Evolutionary conservation across 805 yeast species (phyloP).

Genomic region (Lipomyces spencermartinsiae): DNA sequence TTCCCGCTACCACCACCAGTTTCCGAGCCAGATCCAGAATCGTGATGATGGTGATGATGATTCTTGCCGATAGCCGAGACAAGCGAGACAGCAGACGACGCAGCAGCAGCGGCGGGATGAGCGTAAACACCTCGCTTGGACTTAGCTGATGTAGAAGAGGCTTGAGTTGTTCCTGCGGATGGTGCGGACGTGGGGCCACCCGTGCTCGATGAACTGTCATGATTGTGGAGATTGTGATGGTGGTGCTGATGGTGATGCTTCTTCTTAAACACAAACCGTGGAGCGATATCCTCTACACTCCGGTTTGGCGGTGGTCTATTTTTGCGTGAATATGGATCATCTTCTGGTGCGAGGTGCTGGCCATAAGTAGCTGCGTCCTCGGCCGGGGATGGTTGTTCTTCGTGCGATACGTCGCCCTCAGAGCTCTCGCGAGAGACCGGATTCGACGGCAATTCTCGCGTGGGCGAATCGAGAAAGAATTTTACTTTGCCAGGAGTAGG

Average conservation of each 20-base stretch:
- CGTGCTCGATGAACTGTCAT: conserved; percentile 23
- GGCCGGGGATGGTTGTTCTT: background rate
- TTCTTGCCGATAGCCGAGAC: conserved; percentile 34
- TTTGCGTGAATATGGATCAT: conserved; percentile 47
- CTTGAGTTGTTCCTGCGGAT: background rate
- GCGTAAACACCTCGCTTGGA: conserved; percentile 14
- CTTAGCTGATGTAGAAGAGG: conserved; percentile 1
- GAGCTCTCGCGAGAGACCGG: conserved; percentile 35
- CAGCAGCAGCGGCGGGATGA: conserved; percentile 30
- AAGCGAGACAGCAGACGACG: conserved; percentile 39
- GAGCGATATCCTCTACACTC: conserved; percentile 44
- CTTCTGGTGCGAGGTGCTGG: conserved; percentile 36
- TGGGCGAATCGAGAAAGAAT: conserved; percentile 30
- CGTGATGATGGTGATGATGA: conserved; percentile 34
- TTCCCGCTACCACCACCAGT: conserved; percentile 25
- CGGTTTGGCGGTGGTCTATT: conserved; percentile 40
- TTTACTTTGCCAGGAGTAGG: conserved; percentile 15
- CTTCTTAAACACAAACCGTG: conserved; percentile 47
- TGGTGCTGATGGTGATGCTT: conserved; percentile 30
- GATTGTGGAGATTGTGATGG: conserved; percentile 19
- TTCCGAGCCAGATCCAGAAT: conserved; percentile 26
- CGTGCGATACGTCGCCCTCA: background rate
- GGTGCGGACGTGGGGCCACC: conserved; percentile 18
- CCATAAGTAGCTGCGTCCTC: background rate
- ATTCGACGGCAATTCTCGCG: conserved; percentile 20